These are phyloP conservation scores for Daedaleopsis sinensis DNA, from an alignment of 768 basidiomycete genomes.

Conservation along the genomic window DNA sequence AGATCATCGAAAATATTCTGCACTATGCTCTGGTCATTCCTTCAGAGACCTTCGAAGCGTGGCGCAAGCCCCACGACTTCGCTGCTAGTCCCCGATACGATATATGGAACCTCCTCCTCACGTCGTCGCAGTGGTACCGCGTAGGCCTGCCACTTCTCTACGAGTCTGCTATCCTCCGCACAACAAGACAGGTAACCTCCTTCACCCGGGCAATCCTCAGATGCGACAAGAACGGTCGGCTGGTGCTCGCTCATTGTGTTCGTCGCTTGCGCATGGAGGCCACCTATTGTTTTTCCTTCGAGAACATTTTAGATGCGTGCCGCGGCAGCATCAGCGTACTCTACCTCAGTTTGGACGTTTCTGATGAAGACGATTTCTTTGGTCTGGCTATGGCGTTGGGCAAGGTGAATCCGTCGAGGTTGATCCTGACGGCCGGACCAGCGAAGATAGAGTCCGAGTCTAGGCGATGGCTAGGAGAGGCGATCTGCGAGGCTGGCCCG, in stretches of 20 bases:
- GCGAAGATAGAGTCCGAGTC: neutral
- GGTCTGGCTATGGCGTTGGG: neutral
- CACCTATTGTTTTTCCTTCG: neutral
- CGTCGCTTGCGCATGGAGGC: slow-evolving; percentile 8
- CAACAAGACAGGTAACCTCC: neutral
- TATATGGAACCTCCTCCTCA: neutral
- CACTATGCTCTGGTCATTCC: neutral
- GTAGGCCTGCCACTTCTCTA: neutral
- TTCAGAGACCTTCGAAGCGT: slow-evolving; percentile 2
- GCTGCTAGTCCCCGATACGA: slow-evolving; percentile 1
- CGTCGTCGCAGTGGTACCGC: slow-evolving; percentile 5
- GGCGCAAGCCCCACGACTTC: slow-evolving; percentile 1
- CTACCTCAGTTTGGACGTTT: slow-evolving; percentile 5
- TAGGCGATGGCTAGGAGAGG: neutral
- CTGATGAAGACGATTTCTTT: neutral
- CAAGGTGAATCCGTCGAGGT: neutral
- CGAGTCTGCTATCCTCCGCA: slow-evolving; percentile 11
- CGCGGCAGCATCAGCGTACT: neutral
- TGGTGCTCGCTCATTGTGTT: neutral
- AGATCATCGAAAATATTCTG: slow-evolving; percentile 4
- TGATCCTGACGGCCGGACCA: neutral
- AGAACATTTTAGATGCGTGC: neutral
- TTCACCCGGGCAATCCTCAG: neutral
- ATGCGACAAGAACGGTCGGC: neutral
- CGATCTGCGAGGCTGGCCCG: neutral